phyloP scores from a whole-genome alignment of 345 rosid species.

The Brassica napus region DNA sequence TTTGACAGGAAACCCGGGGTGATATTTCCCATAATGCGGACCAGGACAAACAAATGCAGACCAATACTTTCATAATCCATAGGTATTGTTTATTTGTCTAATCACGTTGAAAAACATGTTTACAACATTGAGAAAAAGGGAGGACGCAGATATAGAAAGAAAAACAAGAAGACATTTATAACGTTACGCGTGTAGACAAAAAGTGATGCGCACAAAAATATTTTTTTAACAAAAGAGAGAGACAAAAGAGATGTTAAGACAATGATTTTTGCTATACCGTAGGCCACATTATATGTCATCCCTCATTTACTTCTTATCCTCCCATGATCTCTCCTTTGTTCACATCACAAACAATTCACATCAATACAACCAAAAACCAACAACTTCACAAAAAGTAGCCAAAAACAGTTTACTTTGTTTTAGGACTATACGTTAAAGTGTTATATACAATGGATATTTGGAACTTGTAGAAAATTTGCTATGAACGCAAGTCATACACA shows the following conservation, averaged over 20 bases:
- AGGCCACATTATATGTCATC: constrained; percentile 15
- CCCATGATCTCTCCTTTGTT: constrained; percentile 4
- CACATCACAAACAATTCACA: constrained; percentile 23
- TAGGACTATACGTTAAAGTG: background rate
- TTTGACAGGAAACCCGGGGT: constrained; percentile 16
- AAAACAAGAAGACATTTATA: background rate
- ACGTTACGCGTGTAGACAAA: constrained; percentile 13
- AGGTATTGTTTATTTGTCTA: constrained; percentile 10
- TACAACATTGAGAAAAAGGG: background rate
- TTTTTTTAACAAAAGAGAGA: background rate
- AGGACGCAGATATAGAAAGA: constrained; percentile 26
- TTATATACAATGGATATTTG: background rate
- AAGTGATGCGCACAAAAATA: constrained; percentile 17
- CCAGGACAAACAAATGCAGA: constrained; percentile 21
- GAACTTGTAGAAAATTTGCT: background rate
- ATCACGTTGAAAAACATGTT: constrained; percentile 23
- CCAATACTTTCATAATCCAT: background rate
- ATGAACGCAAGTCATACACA: background rate
- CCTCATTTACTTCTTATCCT: background rate
- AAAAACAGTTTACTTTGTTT: background rate
- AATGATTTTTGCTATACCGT: constrained; percentile 10
- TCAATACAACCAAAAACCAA: background rate
- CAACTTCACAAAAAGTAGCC: background rate
- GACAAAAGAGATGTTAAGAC: constrained; percentile 18
- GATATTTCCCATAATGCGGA: constrained; percentile 24